These are phyloP conservation scores for Hylodesmum podocarpum DNA, from an alignment of 306 rosid genomes.

Conservation along the genomic window DNA sequence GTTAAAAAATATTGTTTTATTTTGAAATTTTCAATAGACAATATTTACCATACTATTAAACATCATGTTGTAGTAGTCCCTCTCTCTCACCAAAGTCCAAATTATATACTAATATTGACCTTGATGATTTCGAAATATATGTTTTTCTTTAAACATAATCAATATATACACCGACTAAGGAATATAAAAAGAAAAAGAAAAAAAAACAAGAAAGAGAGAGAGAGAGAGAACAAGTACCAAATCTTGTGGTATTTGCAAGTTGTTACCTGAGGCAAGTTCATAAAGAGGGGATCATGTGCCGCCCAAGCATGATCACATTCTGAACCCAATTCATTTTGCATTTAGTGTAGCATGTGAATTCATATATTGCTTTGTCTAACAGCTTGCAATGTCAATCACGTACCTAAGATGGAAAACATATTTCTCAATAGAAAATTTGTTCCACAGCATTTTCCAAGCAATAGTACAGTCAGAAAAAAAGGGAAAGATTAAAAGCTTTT, in stretches of 20 bases:
- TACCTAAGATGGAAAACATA: neutral
- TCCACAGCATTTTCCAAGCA: neutral
- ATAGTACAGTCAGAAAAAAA: neutral
- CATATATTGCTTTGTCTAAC: constrained; percentile 14
- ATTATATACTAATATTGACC: constrained; percentile 6
- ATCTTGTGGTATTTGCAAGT: constrained; percentile 26
- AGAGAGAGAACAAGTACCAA: neutral
- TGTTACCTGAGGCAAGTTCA: constrained; percentile 11
- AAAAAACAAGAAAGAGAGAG: no score
- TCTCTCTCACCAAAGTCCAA: neutral
- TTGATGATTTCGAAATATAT: neutral
- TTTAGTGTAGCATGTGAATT: constrained; percentile 46
- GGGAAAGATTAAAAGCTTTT: neutral
- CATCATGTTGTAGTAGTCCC: no score
- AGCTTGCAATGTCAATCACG: constrained; percentile 22
- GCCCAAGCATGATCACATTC: constrained; percentile 27
- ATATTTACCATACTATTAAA: no score
- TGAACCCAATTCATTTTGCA: constrained; percentile 37
- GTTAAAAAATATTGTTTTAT: no score
- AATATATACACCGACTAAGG: neutral
- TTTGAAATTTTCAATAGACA: no score
- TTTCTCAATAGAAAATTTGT: neutral
- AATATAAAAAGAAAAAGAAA: neutral
- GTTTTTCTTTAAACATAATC: neutral
- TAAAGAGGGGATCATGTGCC: constrained; percentile 49